Percentiles rank a stretch among this genome's conserved stretches.
These are phyloP conservation scores for Leucosporidium creatinivorum DNA, from an alignment of 768 basidiomycete genomes.

Conservation along the genomic window DNA sequence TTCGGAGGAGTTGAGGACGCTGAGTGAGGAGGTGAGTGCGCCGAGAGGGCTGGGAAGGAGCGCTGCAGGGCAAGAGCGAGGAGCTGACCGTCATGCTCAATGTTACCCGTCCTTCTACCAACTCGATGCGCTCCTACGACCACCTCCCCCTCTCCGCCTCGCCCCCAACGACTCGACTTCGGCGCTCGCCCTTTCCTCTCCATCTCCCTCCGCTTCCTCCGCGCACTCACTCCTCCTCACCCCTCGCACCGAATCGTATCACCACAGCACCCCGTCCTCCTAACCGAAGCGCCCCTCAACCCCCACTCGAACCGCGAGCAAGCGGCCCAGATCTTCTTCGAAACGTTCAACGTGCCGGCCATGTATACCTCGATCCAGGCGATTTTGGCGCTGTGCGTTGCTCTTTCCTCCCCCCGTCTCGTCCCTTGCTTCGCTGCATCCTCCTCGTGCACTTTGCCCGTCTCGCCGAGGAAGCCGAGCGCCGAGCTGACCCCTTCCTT, in stretches of 20 bases:
- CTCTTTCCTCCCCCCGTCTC: no score
- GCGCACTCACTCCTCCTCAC: not conserved
- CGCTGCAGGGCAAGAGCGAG: no score
- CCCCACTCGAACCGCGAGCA: conserved; percentile 89
- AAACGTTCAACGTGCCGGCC: conserved; percentile 87
- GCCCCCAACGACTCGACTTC: no score
- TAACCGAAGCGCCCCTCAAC: conserved; percentile 88
- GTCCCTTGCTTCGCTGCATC: no score
- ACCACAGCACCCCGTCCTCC: conserved; percentile 73
- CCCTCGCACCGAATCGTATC: not conserved
- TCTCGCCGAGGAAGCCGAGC: no score
- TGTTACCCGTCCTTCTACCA: no score
- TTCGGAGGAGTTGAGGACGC: conserved; percentile 85
- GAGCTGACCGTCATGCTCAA: no score
- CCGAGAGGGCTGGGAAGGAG: not conserved
- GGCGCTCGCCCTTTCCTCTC: conserved; percentile 25
- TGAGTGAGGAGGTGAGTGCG: conserved; percentile 82
- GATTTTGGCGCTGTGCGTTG: conserved; percentile 54
- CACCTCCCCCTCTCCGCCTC: no score
- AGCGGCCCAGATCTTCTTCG: conserved; percentile 96
- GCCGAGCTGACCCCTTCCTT: no score
- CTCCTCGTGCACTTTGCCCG: no score
- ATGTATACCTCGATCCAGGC: conserved; percentile 91
- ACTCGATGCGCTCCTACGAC: no score
- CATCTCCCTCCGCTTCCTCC: not conserved